Base-by-base conservation (phyloP, 805 yeast genomes). In the Candida wancherniae region DNA sequence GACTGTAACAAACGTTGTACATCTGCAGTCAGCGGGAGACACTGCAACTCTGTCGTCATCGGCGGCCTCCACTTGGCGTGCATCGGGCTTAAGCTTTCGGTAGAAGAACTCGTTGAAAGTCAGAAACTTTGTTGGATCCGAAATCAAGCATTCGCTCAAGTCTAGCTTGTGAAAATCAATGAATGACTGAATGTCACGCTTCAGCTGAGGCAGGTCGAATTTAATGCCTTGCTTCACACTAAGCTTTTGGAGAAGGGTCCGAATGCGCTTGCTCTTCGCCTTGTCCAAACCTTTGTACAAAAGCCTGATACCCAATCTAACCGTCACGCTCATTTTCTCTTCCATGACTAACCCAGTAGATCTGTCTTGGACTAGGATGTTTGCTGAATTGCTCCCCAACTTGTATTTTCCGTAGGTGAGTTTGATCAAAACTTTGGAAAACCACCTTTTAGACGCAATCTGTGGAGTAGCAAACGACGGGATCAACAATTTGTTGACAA, bases 101-200 rank as follows among this genome's bases (percentile, higher is more conserved):
- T 80, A 87, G 53, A 90, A 90, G 50, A 90, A 90, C 30, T 90
- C 92, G 55, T 90, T 90, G 59, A 90, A 90, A 0, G 88, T 81
- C 6, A 59, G 58, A 51, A 72, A 88, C 11, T 68, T 54, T 1
- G 56, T 53, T 2, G 72, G 57, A 29, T 79, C 73, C 5, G 54
- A 43, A 16, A 63, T 58, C 10, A 70, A 48, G 48, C 86, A 86
- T 30, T 90, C 92, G 1, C 73, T 57, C 54, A 85, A 56, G 53
- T 85, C 85, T 17, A 90, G 63, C n/a, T 77, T 71, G 55, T 90
- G 94, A 48, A 88, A 90, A 47, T 74, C 77, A 34, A 88, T 73
- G 53, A 90, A 90, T 1, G 94, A 73, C 11, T 65, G 71, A 35
- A 90, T 88, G 42, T 79, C 82, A 28, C 63, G 60, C 8, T 63